A percentile compares a stretch with the other conserved stretches of the same genome.
phyloP scores from a whole-genome alignment of 768 basidiomycete genomes.

The Lactarius pseudohatsudake region DNA sequence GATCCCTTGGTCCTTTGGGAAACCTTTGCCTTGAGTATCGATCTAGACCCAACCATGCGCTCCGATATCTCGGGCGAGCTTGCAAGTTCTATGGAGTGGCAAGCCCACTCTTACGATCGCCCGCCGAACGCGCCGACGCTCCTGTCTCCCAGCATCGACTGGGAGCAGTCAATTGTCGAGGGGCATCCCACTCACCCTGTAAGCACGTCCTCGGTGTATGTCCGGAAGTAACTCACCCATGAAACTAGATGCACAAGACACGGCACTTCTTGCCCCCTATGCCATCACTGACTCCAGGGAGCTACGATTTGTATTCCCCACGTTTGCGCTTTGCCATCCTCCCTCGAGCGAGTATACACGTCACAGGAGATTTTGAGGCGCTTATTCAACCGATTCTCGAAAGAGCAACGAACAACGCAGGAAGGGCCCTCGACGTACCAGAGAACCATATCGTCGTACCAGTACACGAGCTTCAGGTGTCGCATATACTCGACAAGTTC shows the following conservation, averaged over 20 bases:
- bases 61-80: slow-evolving; percentile 50
- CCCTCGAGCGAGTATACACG: slow-evolving; percentile 43
- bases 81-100: slow-evolving; percentile 52
- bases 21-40: slow-evolving; percentile 40
- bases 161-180: slow-evolving; percentile 63
- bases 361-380: slow-evolving; percentile 53
- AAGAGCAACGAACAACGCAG: slow-evolving; percentile 42
- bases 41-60: slow-evolving; percentile 38
- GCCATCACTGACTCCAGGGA: slow-evolving; percentile 45
- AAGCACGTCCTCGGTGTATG: slow-evolving; percentile 19
- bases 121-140: slow-evolving; percentile 48
- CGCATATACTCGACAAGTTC: slow-evolving; percentile 52
- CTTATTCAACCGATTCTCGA: slow-evolving; percentile 44
- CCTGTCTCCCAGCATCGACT: slow-evolving; percentile 49
- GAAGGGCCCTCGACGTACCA: slow-evolving; percentile 37
- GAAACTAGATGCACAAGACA: slow-evolving; percentile 56
- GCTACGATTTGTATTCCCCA: slow-evolving; percentile 50
- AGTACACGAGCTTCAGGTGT: slow-evolving; percentile 54
- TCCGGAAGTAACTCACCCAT: slow-evolving; percentile 1
- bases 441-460: slow-evolving; percentile 46
- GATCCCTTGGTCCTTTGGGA: slow-evolving; percentile 47
- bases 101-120: slow-evolving; percentile 51
- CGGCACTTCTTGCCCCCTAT: slow-evolving; percentile 53
- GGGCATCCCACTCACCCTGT: slow-evolving; percentile 63
- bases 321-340: slow-evolving; percentile 49